A percentile compares a stretch with the other conserved stretches of the same genome.
phyloP scores from a whole-genome alignment of 1,284 basidiomycete species.

The Sphagnurus paluster region DNA sequence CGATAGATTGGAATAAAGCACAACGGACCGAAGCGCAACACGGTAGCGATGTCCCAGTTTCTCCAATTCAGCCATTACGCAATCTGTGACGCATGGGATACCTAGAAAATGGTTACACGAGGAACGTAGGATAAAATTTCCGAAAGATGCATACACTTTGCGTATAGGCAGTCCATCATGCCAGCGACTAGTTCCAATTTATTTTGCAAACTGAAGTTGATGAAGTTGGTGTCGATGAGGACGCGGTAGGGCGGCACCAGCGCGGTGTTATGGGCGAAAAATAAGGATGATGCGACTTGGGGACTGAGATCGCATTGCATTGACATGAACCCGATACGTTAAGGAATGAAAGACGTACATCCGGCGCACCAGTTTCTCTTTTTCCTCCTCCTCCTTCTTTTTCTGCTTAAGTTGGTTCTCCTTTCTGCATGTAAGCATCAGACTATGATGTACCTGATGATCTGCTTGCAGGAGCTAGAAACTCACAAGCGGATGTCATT shows the following conservation, averaged over 20 bases:
- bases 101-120: constrained; percentile 55
- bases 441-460: too few species aligned
- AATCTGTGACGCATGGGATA: constrained; percentile 98
- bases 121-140: constrained; percentile 7
- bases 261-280: constrained; percentile 94
- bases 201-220: constrained; percentile 98
- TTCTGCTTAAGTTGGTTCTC: constrained; percentile 81
- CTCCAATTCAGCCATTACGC: constrained; percentile 97
- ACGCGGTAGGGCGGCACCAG: constrained; percentile 97
- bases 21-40: constrained; percentile 81
- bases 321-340: constrained; percentile 22
- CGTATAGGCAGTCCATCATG: constrained; percentile 99
- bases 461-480: background rate
- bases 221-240: constrained; percentile 99
- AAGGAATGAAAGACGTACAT: constrained; percentile 49
- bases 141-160: constrained; percentile 77
- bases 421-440: constrained; percentile 48
- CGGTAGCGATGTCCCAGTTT: constrained; percentile 97
- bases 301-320: constrained; percentile 48
- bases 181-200: constrained; percentile 95
- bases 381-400: constrained; percentile 74
- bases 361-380: constrained; percentile 69
- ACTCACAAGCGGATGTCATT: constrained; percentile 90
- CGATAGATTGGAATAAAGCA: constrained; percentile 2
- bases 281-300: constrained; percentile 86